phyloP scores from a whole-genome alignment of 805 yeast species.

The Candida sanyiensis region DNA sequence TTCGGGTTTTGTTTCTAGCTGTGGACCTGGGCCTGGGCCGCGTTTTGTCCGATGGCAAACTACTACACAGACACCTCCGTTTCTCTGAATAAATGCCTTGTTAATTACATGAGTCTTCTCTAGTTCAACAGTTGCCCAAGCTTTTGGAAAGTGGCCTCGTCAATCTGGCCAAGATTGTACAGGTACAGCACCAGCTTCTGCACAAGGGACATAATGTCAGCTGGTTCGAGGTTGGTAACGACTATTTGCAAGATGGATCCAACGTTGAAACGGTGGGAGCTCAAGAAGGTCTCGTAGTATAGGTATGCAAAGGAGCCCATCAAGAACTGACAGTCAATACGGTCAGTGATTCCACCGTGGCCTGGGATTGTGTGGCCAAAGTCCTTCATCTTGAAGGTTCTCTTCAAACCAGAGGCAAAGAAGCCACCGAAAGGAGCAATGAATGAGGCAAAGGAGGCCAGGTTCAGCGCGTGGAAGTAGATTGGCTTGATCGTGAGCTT shows the following conservation, averaged over 20 bases:
- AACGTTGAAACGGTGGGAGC: slow-evolving; percentile 63
- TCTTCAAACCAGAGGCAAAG: slow-evolving; percentile 94
- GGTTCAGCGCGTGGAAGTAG: slow-evolving; percentile 77
- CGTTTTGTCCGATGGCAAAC: too few relatives aligned
- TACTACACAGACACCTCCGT: background rate
- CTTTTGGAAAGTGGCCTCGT: slow-evolving; percentile 29
- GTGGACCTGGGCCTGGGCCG: too few relatives aligned
- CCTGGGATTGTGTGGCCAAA: slow-evolving; percentile 99
- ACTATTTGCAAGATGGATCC: slow-evolving; percentile 73
- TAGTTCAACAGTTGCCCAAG: slow-evolving; percentile 18
- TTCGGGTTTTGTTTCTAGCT: too few relatives aligned
- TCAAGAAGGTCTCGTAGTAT: slow-evolving; percentile 88
- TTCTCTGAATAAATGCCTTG: too few relatives aligned
- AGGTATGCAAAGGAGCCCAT: slow-evolving; percentile 95
- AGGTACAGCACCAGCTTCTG: slow-evolving; percentile 40
- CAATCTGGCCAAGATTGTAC: slow-evolving; percentile 35
- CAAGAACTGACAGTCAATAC: slow-evolving; percentile 95
- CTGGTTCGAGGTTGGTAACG: slow-evolving; percentile 59
- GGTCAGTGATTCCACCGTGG: slow-evolving; percentile 96
- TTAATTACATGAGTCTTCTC: background rate
- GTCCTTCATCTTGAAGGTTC: slow-evolving; percentile 94
- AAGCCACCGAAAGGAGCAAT: slow-evolving; percentile 99
- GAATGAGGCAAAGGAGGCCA: slow-evolving; percentile 92
- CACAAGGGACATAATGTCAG: slow-evolving; percentile 60
- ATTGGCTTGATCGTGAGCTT: slow-evolving; percentile 72